phyloP scores from a whole-genome alignment of 2,329 filamentous ascomycete genomes.

The Paraphoma chrysanthemicola region DNA sequence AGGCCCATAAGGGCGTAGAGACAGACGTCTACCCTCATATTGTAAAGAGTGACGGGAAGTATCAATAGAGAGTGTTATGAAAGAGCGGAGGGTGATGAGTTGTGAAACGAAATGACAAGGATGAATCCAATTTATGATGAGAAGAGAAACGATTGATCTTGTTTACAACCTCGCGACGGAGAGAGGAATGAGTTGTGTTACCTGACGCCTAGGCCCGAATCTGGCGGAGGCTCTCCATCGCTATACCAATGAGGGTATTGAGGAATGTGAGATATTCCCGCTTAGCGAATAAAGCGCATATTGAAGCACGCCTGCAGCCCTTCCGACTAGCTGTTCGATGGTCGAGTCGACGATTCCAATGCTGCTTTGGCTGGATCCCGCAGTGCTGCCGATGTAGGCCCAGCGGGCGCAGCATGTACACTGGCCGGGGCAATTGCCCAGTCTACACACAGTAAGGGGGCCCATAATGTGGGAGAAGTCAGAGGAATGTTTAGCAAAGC shows the following conservation, averaged over 20 bases:
- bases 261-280: constrained; percentile 1
- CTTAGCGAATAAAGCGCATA: no score
- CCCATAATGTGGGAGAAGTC: neutral
- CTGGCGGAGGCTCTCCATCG: constrained; percentile 13
- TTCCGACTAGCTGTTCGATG: no score
- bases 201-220: constrained; percentile 21
- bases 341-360: no score
- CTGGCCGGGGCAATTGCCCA: neutral
- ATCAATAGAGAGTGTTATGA: constrained; percentile 24
- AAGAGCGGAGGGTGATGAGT: constrained; percentile 17
- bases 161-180: constrained; percentile 23
- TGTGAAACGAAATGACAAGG: constrained; percentile 28
- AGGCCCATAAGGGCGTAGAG: constrained; percentile 23
- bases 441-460: neutral
- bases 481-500: constrained; percentile 2
- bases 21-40: constrained; percentile 28
- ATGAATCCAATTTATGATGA: constrained; percentile 36
- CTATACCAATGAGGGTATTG: neutral
- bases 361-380: no score
- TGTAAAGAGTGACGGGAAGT: constrained; percentile 24
- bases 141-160: constrained; percentile 28
- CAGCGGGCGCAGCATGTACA: neutral
- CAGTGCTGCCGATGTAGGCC: neutral
- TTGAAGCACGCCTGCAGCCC: no score
- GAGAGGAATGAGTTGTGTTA: constrained; percentile 31